These are phyloP conservation scores for Ensete glaucum DNA, from an alignment of 176 grass and related monocot species.

Conservation along the genomic window DNA sequence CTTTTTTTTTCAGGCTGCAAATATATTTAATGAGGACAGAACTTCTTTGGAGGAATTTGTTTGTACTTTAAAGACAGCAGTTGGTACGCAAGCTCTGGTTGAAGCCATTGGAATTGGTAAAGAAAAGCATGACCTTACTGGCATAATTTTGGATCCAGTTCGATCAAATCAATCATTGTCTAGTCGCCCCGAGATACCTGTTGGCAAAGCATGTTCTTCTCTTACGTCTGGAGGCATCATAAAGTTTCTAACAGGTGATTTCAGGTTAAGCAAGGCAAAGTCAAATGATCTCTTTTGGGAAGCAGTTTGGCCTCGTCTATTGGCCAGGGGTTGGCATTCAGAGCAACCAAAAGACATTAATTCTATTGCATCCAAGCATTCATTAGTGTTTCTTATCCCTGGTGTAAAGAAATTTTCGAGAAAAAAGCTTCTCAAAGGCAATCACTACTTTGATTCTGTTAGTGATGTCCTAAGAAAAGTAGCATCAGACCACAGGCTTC, in stretches of 20 bases:
- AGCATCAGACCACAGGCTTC: constrained; percentile 59
- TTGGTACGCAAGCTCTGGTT: constrained; percentile 55
- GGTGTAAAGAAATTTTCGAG: constrained; percentile 73
- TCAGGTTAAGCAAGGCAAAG: constrained; percentile 88
- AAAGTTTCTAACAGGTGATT: constrained; percentile 87
- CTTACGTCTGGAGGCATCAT: constrained; percentile 69
- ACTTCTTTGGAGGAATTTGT: constrained; percentile 81
- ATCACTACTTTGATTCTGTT: constrained; percentile 98
- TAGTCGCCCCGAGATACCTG: constrained; percentile 51
- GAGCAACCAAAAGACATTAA: constrained; percentile 59
- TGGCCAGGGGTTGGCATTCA: constrained; percentile 79
- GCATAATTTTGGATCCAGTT: constrained; percentile 65
- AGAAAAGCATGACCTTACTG: constrained; percentile 81
- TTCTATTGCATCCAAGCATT: constrained; percentile 39
- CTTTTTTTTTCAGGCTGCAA: constrained; percentile 46
- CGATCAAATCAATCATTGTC: constrained; percentile 41
- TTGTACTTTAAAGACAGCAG: constrained; percentile 44
- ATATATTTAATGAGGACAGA: constrained; percentile 59
- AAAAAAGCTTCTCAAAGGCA: constrained; percentile 76
- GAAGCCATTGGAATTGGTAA: constrained; percentile 75
- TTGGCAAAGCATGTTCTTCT: constrained; percentile 81
- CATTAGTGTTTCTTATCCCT: constrained; percentile 72
- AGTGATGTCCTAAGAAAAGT: constrained; percentile 92
- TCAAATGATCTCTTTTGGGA: constrained; percentile 99
- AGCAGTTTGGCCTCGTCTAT: constrained; percentile 91